Base-by-base conservation (phyloP, 345 rosid species). In the Dovyalis caffra region DNA sequence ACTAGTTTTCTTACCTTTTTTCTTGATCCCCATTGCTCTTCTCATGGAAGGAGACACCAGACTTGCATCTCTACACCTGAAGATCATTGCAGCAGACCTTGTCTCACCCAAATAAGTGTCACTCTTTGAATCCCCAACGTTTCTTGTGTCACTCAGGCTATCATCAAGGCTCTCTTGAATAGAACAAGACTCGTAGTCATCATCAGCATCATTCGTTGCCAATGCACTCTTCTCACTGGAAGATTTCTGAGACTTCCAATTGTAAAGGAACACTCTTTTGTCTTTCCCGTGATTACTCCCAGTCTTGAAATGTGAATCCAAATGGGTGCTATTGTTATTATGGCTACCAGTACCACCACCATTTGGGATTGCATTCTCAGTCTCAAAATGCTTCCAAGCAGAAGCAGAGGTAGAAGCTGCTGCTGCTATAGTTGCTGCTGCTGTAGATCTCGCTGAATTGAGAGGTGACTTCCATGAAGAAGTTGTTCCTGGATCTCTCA, bases 401-500 rank as follows among this genome's bases (percentile, higher is more conserved):
- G 65, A 68, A 69, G 82, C 81, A 31, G 83, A 76, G 5, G 83
- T 29, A 69, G 66, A 74, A 49, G 84, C 38, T 29, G 82, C 73
- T 8, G 73, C 43, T 6, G 64, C 75, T 10, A 72, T 53, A 21
- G 83, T 78, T n/a, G 83, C 87, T 8, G 69, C 79, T n/a, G 83
- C 87, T 8, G 69, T 78, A 85, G 94, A 91, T 86, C 94, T 88
- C 70, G 97, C 88, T 28, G 94, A 84, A 75, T 78, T 78, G 35
- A 88, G 88, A 66, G 95, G 91, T 1, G 97, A 91, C 82, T 84
- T 90, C 91, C 93, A 90, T 0, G 97, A 91, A 69, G 96, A 90
- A 65, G 90, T 82, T 51, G 98, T 93, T 2, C 94, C 98, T 8
- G 99, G 99, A 86, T 95, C 99, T 57, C 99, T 89, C 75, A 95